A percentile compares a stretch with the other conserved stretches of the same genome.
These are phyloP conservation scores for Rhizopogon salebrosus DNA, from an alignment of 768 basidiomycete genomes.

Conservation along the genomic window DNA sequence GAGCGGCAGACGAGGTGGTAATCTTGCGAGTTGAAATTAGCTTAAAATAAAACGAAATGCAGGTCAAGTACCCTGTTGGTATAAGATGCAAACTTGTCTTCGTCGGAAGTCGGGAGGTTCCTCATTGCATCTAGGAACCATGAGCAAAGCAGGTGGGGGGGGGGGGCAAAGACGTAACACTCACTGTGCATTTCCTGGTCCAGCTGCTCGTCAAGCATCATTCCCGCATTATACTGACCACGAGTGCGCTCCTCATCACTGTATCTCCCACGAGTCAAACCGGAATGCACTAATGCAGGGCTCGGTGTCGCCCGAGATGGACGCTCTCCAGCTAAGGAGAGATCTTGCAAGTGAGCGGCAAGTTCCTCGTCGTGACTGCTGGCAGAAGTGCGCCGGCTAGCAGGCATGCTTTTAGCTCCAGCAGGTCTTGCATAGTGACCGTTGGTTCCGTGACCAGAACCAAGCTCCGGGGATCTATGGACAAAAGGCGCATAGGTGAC, in stretches of 20 bases:
- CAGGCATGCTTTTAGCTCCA: slow-evolving; percentile 90
- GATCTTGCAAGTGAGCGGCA: slow-evolving; percentile 66
- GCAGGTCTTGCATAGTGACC: slow-evolving; percentile 60
- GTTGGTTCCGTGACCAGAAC: slow-evolving; percentile 36
- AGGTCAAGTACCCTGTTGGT: slow-evolving; percentile 49
- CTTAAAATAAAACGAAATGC: neutral
- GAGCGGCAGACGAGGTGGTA: slow-evolving; percentile 84
- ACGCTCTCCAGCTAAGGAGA: slow-evolving; percentile 63
- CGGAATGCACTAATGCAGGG: slow-evolving; percentile 48
- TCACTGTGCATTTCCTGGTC: slow-evolving; percentile 93
- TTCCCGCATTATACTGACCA: slow-evolving; percentile 72
- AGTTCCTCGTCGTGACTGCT: slow-evolving; percentile 84
- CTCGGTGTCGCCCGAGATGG: slow-evolving; percentile 52
- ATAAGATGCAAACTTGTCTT: slow-evolving; percentile 77
- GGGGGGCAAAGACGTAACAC: too few relatives aligned
- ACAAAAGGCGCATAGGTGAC: slow-evolving; percentile 80
- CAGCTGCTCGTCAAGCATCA: slow-evolving; percentile 90
- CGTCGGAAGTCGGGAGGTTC: slow-evolving; percentile 81
- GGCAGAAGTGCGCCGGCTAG: slow-evolving; percentile 83
- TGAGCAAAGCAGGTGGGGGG: slow-evolving; percentile 12
- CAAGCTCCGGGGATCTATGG: slow-evolving; percentile 66
- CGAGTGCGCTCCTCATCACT: slow-evolving; percentile 53
- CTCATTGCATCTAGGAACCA: slow-evolving; percentile 71
- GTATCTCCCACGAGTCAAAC: slow-evolving; percentile 49
- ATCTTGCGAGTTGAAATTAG: slow-evolving; percentile 37